Percentiles rank a stretch among this genome's conserved stretches.
Evolutionary conservation across 768 basidiomycete species (phyloP).

Genomic region (Amanita subjunquillea): DNA sequence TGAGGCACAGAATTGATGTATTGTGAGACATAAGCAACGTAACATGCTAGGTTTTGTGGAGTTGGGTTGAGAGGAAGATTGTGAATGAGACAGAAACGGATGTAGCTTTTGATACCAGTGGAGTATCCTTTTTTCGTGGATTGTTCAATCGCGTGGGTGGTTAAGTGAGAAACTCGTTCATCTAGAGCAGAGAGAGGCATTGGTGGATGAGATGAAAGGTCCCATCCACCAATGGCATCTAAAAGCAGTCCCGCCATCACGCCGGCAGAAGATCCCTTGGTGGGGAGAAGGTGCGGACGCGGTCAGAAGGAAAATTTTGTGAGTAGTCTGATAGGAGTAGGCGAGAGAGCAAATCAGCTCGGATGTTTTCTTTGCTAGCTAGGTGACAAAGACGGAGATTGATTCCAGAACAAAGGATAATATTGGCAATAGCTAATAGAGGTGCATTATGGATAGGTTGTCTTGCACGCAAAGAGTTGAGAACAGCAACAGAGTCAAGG

Average conservation of each 20-base stretch:
- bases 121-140: slow-evolving; percentile 8
- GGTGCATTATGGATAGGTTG: not conserved
- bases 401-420: slow-evolving; percentile 10
- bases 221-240: no score
- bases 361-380: no score
- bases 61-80: no score
- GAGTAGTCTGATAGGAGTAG: no score
- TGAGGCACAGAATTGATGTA: slow-evolving; percentile 13
- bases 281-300: no score
- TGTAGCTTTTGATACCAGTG: slow-evolving; percentile 11
- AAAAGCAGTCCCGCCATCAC: no score
- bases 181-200: not conserved
- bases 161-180: not conserved
- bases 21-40: no score
- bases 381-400: slow-evolving; percentile 13
- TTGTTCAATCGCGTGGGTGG: not conserved
- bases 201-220: not conserved
- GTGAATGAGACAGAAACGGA: no score
- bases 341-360: no score
- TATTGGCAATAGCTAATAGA: slow-evolving; percentile 6
- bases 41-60: no score
- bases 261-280: no score
- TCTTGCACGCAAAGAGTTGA: slow-evolving; percentile 9
- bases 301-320: no score
- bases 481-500: slow-evolving; percentile 11